These are phyloP conservation scores for Aspergillus sergii DNA, from an alignment of 2,329 filamentous ascomycete species.

Conservation along the genomic window DNA sequence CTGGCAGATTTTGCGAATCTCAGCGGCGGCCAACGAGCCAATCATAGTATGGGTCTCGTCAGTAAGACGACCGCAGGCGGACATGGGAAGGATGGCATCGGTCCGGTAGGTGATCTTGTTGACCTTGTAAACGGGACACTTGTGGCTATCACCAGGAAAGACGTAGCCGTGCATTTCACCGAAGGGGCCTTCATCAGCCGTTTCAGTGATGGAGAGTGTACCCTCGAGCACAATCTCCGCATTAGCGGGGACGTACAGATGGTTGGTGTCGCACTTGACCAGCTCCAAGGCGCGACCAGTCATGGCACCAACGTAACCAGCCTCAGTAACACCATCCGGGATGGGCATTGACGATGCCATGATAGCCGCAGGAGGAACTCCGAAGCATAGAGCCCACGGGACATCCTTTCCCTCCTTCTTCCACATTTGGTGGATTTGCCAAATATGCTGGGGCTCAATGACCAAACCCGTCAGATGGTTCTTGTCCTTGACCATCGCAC, in stretches of 20 bases:
- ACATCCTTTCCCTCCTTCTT: slow-evolving; percentile 48
- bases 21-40: slow-evolving; percentile 47
- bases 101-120: slow-evolving; percentile 53
- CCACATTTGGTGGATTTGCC: slow-evolving; percentile 52
- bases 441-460: slow-evolving; percentile 51
- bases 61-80: slow-evolving; percentile 43
- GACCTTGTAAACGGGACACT: slow-evolving; percentile 47
- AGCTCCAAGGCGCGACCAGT: slow-evolving; percentile 50
- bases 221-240: slow-evolving; percentile 57
- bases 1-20: slow-evolving; percentile 44
- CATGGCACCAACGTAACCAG: slow-evolving; percentile 53
- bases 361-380: slow-evolving; percentile 53
- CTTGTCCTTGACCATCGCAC: slow-evolving; percentile 52
- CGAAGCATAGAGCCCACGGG: slow-evolving; percentile 52
- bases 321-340: slow-evolving; percentile 53
- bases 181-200: slow-evolving; percentile 52
- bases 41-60: slow-evolving; percentile 52
- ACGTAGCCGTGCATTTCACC: slow-evolving; percentile 53
- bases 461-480: slow-evolving; percentile 47
- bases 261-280: slow-evolving; percentile 57
- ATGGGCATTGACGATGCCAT: slow-evolving; percentile 54
- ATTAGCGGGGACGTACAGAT: slow-evolving; percentile 53
- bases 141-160: slow-evolving; percentile 45
- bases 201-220: slow-evolving; percentile 49
- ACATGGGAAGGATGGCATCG: slow-evolving; percentile 53